Percentiles rank a stretch among this genome's conserved stretches.
These are phyloP conservation scores for Larix kaempferi DNA, from an alignment of 75 land plant species.

Conservation along the genomic window DNA sequence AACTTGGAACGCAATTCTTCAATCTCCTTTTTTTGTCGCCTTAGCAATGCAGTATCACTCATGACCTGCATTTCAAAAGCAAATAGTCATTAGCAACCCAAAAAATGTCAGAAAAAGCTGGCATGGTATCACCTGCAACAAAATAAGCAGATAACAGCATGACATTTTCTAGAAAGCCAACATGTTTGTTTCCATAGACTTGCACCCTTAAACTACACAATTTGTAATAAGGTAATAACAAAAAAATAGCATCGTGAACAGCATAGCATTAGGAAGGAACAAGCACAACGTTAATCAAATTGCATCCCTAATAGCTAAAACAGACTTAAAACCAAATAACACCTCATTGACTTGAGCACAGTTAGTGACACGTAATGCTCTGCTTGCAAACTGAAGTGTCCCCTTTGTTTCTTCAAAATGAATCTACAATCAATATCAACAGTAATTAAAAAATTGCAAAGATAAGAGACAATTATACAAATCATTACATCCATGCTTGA, in stretches of 20 bases:
- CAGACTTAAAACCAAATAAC: background rate
- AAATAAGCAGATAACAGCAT: background rate
- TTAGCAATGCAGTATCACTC: slow-evolving; percentile 96
- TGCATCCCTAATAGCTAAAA: background rate
- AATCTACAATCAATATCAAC: slow-evolving; percentile 42
- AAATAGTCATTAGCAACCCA: background rate
- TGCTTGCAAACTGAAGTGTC: slow-evolving; percentile 94
- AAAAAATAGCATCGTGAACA: too few relatives aligned
- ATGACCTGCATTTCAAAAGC: slow-evolving; percentile 47
- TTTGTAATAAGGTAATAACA: too few relatives aligned
- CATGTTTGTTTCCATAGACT: too few relatives aligned
- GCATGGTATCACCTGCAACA: background rate
- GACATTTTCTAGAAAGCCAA: too few relatives aligned
- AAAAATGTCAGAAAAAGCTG: background rate
- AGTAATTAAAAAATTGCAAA: background rate
- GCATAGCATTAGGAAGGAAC: too few relatives aligned
- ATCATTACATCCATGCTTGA: background rate
- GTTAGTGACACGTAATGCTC: slow-evolving; percentile 90
- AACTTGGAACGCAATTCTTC: slow-evolving; percentile 92
- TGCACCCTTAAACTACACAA: too few relatives aligned
- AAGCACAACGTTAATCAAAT: too few relatives aligned
- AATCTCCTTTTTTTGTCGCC: slow-evolving; percentile 97
- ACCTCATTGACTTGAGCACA: slow-evolving; percentile 99
- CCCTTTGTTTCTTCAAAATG: slow-evolving; percentile 98
- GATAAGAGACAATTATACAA: background rate